Base-by-base conservation (phyloP, 768 basidiomycete genomes). In the Naganishia vaughanmartiniae region DNA sequence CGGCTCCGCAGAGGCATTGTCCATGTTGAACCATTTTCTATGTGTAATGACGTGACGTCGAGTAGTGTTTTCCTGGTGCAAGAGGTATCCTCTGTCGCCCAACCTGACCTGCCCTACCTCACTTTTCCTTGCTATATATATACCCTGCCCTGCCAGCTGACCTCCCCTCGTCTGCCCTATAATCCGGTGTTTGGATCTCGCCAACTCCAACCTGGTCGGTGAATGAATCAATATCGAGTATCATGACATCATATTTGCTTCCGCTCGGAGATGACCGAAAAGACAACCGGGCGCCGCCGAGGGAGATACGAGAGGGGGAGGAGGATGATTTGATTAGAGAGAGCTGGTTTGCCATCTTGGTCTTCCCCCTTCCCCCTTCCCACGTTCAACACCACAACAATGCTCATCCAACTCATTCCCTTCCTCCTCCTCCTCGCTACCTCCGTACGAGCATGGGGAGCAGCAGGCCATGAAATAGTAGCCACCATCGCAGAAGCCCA, bases 401-500 rank as follows among this genome's bases (percentile, higher is more conserved):
- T 63, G 36, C 60, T 26, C 39, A 2, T 45, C 26, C 24, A 4
- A 34, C 26, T 58, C 57, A 26, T 63, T 5, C 5, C 21, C 60
- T 4, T 26, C n/a, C 4, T 30, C 33, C 1, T 34, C n/a, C 21
- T 34, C 21, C 12, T 45, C 60, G 7, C 19, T 19, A 15, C 7
- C 2, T 3, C 39, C 15, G 39, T 42, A 21, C 19, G 12, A 24
- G 39, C 39, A 26, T 63, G 60, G 60, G 60, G 60, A 17, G 60
- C 31, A 19, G 15, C 72, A 88, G 92, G 94, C 4, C 94, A 97
- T 75, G 90, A 96, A 83, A 89, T 96, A 36, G 87, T 92, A 6
- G 94, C 93, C 0, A 95, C 93, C 4, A 90, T 98, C 69, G 95
- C 95, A 0, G 90, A 97, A 79, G 91, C 94, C 70, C 87, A 96